Conservation (phyloP, 1,284 basidiomycete genomes). For the Ustilago xerochloae region DNA sequence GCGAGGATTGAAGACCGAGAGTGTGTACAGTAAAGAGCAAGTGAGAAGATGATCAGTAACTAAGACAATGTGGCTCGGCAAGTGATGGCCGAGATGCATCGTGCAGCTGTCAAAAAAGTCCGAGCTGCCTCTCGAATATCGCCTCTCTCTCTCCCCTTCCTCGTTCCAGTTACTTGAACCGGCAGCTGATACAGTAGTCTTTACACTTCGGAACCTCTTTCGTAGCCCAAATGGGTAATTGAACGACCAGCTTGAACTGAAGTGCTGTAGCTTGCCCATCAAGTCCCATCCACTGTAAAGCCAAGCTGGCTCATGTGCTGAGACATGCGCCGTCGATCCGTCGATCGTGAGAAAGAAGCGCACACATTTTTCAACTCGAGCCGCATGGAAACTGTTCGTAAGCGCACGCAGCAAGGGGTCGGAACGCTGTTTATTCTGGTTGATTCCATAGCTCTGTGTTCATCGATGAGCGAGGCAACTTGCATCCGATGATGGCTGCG, state of each 20-base stretch:
- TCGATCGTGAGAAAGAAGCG: background rate
- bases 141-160: background rate
- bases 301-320: too few species aligned
- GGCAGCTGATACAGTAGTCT: too few species aligned
- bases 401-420: constrained; percentile 28
- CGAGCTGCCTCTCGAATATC: constrained; percentile 10
- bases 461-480: background rate
- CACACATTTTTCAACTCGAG: background rate
- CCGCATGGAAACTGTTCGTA: background rate
- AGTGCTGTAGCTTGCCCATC: too few species aligned
- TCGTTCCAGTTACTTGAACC: too few species aligned
- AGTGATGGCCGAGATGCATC: constrained; percentile 43
- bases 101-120: constrained; percentile 44
- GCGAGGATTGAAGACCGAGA: constrained; percentile 3
- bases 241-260: too few species aligned
- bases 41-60: background rate
- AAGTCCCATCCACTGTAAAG: too few species aligned
- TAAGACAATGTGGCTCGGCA: constrained; percentile 43
- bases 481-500: background rate
- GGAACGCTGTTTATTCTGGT: constrained; percentile 9
- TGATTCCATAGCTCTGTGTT: background rate
- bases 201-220: too few species aligned
- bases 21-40: background rate
- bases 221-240: too few species aligned
- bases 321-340: background rate